phyloP scores from a whole-genome alignment of 2,329 filamentous ascomycete species.

The Aspergillaceae sp. region DNA sequence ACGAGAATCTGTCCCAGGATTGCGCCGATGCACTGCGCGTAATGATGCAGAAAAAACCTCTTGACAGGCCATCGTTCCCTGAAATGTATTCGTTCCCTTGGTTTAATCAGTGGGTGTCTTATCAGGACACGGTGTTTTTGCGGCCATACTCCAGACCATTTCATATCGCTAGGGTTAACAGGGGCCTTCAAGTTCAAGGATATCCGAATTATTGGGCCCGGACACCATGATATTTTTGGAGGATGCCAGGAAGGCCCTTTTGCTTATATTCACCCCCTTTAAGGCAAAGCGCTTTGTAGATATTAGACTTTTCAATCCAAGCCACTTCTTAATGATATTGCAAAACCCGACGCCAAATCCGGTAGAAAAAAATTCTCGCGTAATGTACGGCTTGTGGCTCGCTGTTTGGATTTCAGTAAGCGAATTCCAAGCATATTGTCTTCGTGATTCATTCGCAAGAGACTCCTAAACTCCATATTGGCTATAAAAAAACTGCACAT shows the following conservation, averaged over 20 bases:
- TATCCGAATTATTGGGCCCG: too few relatives aligned
- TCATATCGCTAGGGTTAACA: background rate
- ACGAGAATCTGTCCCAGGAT: constrained; percentile 21
- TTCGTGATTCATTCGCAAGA: background rate
- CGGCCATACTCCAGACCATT: background rate
- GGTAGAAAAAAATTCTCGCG: too few relatives aligned
- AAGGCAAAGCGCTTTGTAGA: too few relatives aligned
- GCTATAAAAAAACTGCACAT: too few relatives aligned
- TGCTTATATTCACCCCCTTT: too few relatives aligned
- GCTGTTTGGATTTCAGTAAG: background rate
- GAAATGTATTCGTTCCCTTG: constrained; percentile 19
- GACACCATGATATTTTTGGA: too few relatives aligned
- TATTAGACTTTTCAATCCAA: too few relatives aligned
- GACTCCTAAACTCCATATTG: background rate
- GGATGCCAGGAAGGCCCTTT: too few relatives aligned
- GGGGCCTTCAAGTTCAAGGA: background rate
- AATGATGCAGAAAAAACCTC: constrained; percentile 15
- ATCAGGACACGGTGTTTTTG: background rate
- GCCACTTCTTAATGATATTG: background rate
- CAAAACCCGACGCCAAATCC: background rate
- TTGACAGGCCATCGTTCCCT: constrained; percentile 14
- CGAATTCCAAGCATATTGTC: background rate
- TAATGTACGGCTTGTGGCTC: background rate
- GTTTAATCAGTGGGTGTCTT: constrained; percentile 14
- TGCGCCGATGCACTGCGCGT: constrained; percentile 21